These are phyloP conservation scores for Chalciporus chontae DNA, from an alignment of 768 basidiomycete species.

Conservation along the genomic window DNA sequence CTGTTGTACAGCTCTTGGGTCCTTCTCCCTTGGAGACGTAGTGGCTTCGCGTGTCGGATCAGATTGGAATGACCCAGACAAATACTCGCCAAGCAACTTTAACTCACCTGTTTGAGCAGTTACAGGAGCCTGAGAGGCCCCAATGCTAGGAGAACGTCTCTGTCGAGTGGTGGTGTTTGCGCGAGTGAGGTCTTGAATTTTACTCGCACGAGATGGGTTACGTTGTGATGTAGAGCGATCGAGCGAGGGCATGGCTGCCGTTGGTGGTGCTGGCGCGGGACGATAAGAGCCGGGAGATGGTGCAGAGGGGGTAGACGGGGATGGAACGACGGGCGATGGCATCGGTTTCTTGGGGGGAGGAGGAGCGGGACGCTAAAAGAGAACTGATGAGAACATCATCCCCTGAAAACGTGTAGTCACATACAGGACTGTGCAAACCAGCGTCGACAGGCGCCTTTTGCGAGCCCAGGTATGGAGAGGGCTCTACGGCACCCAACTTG, in stretches of 20 bases:
- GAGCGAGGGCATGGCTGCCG: conserved; percentile 60
- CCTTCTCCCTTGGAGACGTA: conserved; percentile 34
- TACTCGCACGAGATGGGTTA: conserved; percentile 49
- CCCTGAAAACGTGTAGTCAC: conserved; percentile 15
- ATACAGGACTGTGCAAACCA: conserved; percentile 54
- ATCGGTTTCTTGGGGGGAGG: conserved; percentile 41
- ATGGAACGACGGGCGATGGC: conserved; percentile 26
- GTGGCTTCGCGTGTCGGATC: conserved; percentile 51
- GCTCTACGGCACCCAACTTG: conserved; percentile 66
- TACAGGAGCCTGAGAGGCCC: conserved; percentile 24
- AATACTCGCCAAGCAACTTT: conserved; percentile 41
- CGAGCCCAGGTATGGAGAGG: conserved; percentile 15
- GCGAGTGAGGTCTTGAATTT: conserved; percentile 49
- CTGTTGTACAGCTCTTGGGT: conserved; percentile 33
- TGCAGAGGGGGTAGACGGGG: conserved; percentile 29
- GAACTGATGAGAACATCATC: conserved; percentile 2
- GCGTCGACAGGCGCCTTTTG: conserved; percentile 41
- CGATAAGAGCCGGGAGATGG: conserved; percentile 54
- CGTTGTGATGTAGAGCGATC: conserved; percentile 90
- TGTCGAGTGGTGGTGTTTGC: conserved; percentile 71
- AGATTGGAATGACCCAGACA: conserved; percentile 56
- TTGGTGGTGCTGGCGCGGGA: conserved; percentile 72
- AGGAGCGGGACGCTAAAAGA: conserved; percentile 35
- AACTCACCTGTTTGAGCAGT: conserved; percentile 31
- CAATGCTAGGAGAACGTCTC: conserved; percentile 48